Evolutionary conservation across 306 rosid species (phyloP), one percentile per base, ranked within the genome.

Genomic region (Begonia peltatifolia): DNA sequence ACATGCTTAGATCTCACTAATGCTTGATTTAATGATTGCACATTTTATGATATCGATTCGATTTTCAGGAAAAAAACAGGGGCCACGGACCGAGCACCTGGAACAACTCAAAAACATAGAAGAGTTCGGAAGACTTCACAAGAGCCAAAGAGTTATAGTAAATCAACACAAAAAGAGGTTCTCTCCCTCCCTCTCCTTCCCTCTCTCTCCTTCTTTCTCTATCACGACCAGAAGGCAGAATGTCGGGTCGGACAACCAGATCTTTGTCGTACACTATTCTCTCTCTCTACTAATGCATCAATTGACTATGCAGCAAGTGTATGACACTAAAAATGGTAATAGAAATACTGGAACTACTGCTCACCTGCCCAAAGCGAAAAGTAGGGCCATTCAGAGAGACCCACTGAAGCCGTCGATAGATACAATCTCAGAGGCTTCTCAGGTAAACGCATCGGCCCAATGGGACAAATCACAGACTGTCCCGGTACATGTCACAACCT

Each of bases 91-190:
- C 68, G 77, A 18, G 89, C 78, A 9, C 56, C 63, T 46, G 80
- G 71, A 42, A 64, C 83, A 60, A 58, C 88, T 56, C 83, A 71
- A 70, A 81, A 77, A 66, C 94, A 68, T 54, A 68, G 79, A 66
- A 56, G 81, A 58, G 55, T 14, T 4, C 57, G 53, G 42, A 83
- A 87, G 58, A 56, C 56, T 65, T 59, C 64, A 30, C 80, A 67
- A 54, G 88, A 92, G 48, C 51, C 75, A 12, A 77, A 65, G 41
- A 46, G 50, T 56, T 25, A 47, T 8, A 54, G 38, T 22, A 77
- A 63, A 63, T 30, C 67, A 53, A 58, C 63, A 55, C 25, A 64
- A 23, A 83, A 72, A 71, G 88, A 83, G 82, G 97, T 85, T 60
- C 20, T 14, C 46, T 70, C 63, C 46, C 16, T 14, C 50, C 51